Conservation (phyloP, 2,329 filamentous ascomycete species). For the Helotiales sp. region DNA sequence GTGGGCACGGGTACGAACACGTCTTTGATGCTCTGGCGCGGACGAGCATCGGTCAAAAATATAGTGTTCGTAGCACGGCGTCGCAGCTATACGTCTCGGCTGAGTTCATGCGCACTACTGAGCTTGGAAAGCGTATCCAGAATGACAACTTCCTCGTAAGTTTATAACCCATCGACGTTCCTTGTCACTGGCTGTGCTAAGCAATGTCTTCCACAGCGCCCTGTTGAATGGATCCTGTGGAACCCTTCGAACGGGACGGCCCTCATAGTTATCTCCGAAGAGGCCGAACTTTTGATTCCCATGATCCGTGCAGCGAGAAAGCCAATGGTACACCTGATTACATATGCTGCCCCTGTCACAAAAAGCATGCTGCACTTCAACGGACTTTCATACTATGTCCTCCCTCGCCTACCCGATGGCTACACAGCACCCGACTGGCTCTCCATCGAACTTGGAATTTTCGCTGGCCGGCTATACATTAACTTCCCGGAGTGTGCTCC, state of each 20-base stretch:
- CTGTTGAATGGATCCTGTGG: conserved; percentile 68
- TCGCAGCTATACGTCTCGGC: conserved; percentile 48
- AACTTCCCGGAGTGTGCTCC: conserved; percentile 52
- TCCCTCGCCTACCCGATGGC: conserved; percentile 51
- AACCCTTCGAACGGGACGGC: conserved; percentile 51
- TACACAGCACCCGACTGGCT: conserved; percentile 58
- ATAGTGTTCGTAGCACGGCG: conserved; percentile 38
- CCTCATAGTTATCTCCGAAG: conserved; percentile 65
- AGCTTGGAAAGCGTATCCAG: conserved; percentile 41
- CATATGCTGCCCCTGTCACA: conserved; percentile 65
- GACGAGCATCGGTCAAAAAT: conserved; percentile 47
- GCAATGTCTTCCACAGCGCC: conserved; percentile 50
- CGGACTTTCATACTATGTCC: conserved; percentile 54
- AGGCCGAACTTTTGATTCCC: conserved; percentile 61
- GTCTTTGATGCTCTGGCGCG: conserved; percentile 50
- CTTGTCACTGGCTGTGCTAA: conserved; percentile 33
- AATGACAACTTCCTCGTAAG: conserved; percentile 48
- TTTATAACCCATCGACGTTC: conserved; percentile 9
- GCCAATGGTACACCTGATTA: conserved; percentile 51
- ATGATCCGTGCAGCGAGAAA: conserved; percentile 42
- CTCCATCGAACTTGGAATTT: conserved; percentile 61
- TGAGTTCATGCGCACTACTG: conserved; percentile 56
- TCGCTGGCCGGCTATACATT: conserved; percentile 66
- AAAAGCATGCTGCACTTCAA: conserved; percentile 65
- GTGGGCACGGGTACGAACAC: conserved; percentile 47